phyloP scores from a whole-genome alignment of 2,329 filamentous ascomycete species.

The Hymenoscyphus occultus region DNA sequence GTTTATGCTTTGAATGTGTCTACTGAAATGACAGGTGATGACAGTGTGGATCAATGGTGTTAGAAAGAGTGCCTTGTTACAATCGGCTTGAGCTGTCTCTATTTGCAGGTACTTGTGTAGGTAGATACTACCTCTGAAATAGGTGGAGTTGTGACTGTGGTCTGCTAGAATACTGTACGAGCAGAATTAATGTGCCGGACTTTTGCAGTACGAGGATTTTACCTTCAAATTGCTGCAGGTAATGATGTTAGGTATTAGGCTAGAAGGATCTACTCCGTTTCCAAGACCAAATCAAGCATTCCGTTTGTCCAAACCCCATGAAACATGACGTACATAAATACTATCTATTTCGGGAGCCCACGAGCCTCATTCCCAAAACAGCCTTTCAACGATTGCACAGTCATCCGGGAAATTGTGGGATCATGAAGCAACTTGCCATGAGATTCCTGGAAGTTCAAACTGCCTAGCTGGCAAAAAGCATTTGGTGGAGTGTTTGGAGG shows the following conservation, averaged over 20 bases:
- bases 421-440: not conserved
- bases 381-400: not conserved
- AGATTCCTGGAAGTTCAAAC: not conserved
- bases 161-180: too few species aligned
- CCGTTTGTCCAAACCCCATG: not conserved
- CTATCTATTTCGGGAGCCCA: not conserved
- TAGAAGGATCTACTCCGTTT: not conserved
- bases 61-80: not conserved
- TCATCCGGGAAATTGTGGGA: not conserved
- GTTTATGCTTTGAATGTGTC: constrained; percentile 22
- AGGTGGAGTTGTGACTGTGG: too few species aligned
- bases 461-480: not conserved
- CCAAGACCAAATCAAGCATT: not conserved
- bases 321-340: constrained; percentile 12
- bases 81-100: not conserved
- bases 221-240: not conserved
- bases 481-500: not conserved
- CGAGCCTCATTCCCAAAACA: constrained; percentile 4
- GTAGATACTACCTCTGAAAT: not conserved
- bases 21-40: not conserved
- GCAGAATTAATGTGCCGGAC: not conserved
- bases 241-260: not conserved
- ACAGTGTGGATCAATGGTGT: not conserved
- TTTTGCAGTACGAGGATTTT: not conserved
- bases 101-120: not conserved